Percentiles rank a stretch among this genome's conserved stretches.
phyloP scores from a whole-genome alignment of 208 protist genomes.

The Crithidia mellificae region DNA sequence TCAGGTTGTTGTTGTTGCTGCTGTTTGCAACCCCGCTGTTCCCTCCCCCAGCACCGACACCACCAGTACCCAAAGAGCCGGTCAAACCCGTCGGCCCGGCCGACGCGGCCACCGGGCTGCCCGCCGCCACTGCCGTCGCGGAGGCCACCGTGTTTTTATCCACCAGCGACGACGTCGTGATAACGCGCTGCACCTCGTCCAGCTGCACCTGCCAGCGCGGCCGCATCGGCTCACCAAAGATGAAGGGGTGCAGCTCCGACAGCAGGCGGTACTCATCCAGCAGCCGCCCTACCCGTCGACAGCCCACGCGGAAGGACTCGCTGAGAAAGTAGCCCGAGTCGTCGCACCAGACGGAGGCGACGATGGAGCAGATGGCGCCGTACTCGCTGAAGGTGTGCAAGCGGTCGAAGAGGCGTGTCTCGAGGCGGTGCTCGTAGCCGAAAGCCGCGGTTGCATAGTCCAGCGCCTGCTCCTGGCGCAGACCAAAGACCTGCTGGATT shows the following conservation, averaged over 20 bases:
- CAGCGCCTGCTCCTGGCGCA: slow-evolving; percentile 47
- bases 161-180: slow-evolving; percentile 47
- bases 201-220: slow-evolving; percentile 89
- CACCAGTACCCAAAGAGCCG: no score
- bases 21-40: no score
- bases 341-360: slow-evolving; percentile 83
- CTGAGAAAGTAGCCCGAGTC: slow-evolving; percentile 66
- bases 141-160: slow-evolving; percentile 34
- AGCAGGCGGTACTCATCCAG: slow-evolving; percentile 79
- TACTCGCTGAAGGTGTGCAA: slow-evolving; percentile 66
- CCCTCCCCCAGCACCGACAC: no score
- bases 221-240: slow-evolving; percentile 85
- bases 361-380: slow-evolving; percentile 53
- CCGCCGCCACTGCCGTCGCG: slow-evolving; percentile 15
- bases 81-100: neutral
- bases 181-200: slow-evolving; percentile 86
- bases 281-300: slow-evolving; percentile 46
- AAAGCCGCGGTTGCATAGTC: slow-evolving; percentile 80
- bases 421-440: slow-evolving; percentile 75
- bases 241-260: slow-evolving; percentile 71
- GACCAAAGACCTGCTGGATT: slow-evolving; percentile 78
- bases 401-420: slow-evolving; percentile 50
- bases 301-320: slow-evolving; percentile 52
- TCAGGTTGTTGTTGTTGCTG: no score
- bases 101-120: slow-evolving; percentile 4